Evolutionary conservation across 331 rosid genomes (phyloP).

Genomic region (Stylosanthes scabra): DNA sequence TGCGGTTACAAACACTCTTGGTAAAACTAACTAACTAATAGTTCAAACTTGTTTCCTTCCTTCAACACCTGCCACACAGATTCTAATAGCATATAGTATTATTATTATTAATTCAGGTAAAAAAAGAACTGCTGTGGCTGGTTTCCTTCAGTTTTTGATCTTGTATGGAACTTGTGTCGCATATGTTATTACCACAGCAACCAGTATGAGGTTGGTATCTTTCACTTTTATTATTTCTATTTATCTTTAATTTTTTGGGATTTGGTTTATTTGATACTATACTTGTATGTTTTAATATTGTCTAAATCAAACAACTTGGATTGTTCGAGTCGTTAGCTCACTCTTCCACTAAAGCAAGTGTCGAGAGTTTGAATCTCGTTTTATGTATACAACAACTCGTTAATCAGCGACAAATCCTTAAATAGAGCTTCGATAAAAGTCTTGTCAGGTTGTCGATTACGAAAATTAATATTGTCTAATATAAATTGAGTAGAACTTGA

Average conservation of each 20-base stretch:
- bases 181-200: slow-evolving; percentile 74
- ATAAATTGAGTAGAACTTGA: no score
- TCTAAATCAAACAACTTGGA: no score
- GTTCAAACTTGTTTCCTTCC: no score
- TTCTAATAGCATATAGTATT: slow-evolving; percentile 31
- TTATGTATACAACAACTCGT: no score
- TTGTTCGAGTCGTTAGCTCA: no score
- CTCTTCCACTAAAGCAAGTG: not conserved
- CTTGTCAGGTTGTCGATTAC: no score
- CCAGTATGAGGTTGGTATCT: slow-evolving; percentile 59
- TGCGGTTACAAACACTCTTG: slow-evolving; percentile 58
- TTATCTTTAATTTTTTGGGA: not conserved
- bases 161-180: slow-evolving; percentile 67
- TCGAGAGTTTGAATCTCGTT: not conserved
- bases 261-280: not conserved
- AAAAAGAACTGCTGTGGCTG: slow-evolving; percentile 58
- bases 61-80: not conserved
- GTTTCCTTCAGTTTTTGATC: slow-evolving; percentile 56
- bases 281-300: no score
- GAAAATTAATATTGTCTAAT: no score
- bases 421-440: no score
- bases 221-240: not conserved
- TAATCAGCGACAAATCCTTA: no score
- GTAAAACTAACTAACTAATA: slow-evolving; percentile 28
- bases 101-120: slow-evolving; percentile 52